Conservation (phyloP, 78 protist species). For the Chrysochromulina parva region DNA sequence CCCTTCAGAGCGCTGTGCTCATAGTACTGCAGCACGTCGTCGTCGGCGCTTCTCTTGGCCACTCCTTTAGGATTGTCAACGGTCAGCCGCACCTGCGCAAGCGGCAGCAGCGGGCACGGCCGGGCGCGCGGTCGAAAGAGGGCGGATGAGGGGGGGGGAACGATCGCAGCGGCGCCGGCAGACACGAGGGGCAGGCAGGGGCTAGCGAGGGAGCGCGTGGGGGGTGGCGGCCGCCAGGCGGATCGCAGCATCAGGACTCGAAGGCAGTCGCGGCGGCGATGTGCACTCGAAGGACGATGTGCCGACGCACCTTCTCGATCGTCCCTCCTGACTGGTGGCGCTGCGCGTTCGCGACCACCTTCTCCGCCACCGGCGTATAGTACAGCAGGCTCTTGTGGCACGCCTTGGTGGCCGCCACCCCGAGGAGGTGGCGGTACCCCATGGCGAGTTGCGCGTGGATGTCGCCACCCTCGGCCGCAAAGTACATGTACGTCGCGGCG, state of each 20-base stretch:
- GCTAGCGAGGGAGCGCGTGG: too few relatives aligned
- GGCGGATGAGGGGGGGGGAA: too few relatives aligned
- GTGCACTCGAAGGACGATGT: too few relatives aligned
- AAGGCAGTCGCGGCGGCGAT: too few relatives aligned
- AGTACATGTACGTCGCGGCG: conserved; percentile 46
- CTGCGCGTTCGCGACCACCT: not conserved
- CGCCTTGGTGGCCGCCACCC: conserved; percentile 56
- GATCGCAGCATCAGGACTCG: too few relatives aligned
- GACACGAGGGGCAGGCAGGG: too few relatives aligned
- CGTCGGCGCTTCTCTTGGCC: conserved; percentile 33
- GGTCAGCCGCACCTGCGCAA: not conserved
- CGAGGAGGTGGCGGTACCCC: conserved; percentile 66
- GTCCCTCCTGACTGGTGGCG: not conserved
- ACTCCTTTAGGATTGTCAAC: conserved; percentile 6
- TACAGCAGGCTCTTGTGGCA: conserved; percentile 52
- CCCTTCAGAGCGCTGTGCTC: conserved; percentile 63
- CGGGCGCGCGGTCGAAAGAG: too few relatives aligned
- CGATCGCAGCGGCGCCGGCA: too few relatives aligned
- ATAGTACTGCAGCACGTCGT: conserved; percentile 59
- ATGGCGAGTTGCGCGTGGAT: conserved; percentile 53
- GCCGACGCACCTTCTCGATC: not conserved
- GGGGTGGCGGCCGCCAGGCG: too few relatives aligned
- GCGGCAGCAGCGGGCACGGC: too few relatives aligned
- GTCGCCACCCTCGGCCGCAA: conserved; percentile 70
- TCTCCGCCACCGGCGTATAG: conserved; percentile 62